A percentile compares a stretch with the other conserved stretches of the same genome.
phyloP scores from a whole-genome alignment of 2,329 filamentous ascomycete species.

The Leptographium wingfieldii region DNA sequence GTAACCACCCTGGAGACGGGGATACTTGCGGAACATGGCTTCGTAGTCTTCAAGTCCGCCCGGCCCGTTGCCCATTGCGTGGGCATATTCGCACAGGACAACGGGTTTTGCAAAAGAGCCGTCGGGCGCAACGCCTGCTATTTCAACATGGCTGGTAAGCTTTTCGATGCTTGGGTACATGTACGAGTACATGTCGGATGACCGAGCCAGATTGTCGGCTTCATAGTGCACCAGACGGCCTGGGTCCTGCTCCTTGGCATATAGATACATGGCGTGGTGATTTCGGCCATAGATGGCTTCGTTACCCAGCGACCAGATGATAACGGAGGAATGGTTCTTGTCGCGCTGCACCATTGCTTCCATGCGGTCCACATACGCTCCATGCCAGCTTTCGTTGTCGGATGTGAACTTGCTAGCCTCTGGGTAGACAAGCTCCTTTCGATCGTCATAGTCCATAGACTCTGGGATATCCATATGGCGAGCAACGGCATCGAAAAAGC shows the following conservation, averaged over 20 bases:
- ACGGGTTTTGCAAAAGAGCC: constrained; percentile 43
- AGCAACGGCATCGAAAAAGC: constrained; percentile 37
- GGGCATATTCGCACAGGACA: constrained; percentile 44
- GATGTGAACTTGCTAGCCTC: constrained; percentile 45
- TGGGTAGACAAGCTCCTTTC: constrained; percentile 42
- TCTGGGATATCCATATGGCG: constrained; percentile 39
- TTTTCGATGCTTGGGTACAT: constrained; percentile 50
- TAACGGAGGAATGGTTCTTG: constrained; percentile 57
- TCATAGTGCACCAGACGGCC: constrained; percentile 54
- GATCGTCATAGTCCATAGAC: constrained; percentile 45
- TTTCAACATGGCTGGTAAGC: constrained; percentile 31
- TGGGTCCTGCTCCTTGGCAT: constrained; percentile 43
- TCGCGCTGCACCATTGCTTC: constrained; percentile 52
- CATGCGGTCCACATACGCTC: constrained; percentile 56
- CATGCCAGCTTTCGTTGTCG: constrained; percentile 47
- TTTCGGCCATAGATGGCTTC: constrained; percentile 62
- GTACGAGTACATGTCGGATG: constrained; percentile 52
- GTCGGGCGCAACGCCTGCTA: constrained; percentile 23
- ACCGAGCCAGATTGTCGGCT: constrained; percentile 44
- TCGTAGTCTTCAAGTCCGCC: constrained; percentile 58
- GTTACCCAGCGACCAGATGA: constrained; percentile 64
- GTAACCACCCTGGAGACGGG: constrained; percentile 52
- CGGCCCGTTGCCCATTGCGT: constrained; percentile 65
- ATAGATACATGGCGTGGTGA: constrained; percentile 54
- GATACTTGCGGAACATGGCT: constrained; percentile 46